Conservation (phyloP, 345 rosid genomes). For the Linum tenue region DNA sequence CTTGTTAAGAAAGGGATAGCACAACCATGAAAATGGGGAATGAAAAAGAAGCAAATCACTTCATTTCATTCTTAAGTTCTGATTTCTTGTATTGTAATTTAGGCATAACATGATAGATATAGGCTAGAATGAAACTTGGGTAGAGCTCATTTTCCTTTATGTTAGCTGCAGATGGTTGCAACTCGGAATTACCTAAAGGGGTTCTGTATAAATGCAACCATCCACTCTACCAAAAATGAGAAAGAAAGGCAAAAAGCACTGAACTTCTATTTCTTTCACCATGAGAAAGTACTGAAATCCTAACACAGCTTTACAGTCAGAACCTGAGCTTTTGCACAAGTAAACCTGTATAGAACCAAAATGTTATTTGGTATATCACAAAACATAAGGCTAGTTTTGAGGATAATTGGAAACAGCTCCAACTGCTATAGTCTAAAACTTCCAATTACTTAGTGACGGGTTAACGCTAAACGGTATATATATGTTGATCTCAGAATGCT, state of each 20-base stretch:
- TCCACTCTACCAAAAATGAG: too few species aligned
- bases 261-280: background rate
- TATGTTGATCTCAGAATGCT: background rate
- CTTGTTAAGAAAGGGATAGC: slow-evolving; percentile 93
- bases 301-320: too few species aligned
- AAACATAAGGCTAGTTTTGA: background rate
- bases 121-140: background rate
- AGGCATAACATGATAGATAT: background rate
- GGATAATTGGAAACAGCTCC: background rate
- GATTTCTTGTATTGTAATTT: background rate
- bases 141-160: background rate
- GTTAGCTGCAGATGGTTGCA: background rate
- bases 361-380: too few species aligned
- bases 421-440: background rate
- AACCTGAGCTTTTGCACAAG: background rate
- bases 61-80: too few species aligned
- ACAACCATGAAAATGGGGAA: slow-evolving; percentile 26
- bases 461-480: background rate
- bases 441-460: too few species aligned
- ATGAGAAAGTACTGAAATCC: too few species aligned
- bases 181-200: too few species aligned
- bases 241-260: too few species aligned
- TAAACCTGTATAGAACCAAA: background rate
- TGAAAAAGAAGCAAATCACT: background rate
- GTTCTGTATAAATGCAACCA: too few species aligned